These are phyloP conservation scores for Monosporascus sp. DNA, from an alignment of 2,329 filamentous ascomycete species.

Conservation along the genomic window DNA sequence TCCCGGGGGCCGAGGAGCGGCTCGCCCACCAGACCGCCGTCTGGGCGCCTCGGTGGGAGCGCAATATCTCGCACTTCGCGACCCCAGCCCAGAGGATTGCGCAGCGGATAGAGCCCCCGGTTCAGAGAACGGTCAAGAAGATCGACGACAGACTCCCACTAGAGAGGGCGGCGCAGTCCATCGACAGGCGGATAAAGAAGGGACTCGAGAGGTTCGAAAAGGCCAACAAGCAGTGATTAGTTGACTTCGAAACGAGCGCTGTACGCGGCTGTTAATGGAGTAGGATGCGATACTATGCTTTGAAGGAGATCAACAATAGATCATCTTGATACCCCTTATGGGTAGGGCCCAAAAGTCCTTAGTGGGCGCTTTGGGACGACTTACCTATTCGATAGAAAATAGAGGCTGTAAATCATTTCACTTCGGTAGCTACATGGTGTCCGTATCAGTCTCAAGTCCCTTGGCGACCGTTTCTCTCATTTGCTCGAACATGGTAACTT, in stretches of 20 bases:
- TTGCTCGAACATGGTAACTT: too few species aligned
- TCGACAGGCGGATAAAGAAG: slow-evolving; percentile 42
- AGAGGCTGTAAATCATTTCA: too few species aligned
- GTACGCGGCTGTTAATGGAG: not conserved
- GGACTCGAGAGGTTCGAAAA: slow-evolving; percentile 32
- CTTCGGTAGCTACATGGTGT: too few species aligned
- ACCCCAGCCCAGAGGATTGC: slow-evolving; percentile 41
- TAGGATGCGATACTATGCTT: not conserved
- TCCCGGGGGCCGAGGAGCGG: slow-evolving; percentile 50
- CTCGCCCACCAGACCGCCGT: slow-evolving; percentile 48
- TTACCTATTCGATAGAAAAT: too few species aligned
- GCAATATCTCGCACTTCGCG: slow-evolving; percentile 49
- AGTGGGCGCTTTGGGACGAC: too few species aligned
- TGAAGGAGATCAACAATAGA: not conserved
- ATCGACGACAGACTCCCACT: slow-evolving; percentile 44
- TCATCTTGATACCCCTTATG: too few species aligned
- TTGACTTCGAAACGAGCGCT: not conserved
- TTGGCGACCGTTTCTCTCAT: too few species aligned
- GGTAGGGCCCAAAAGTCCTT: too few species aligned
- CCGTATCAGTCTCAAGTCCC: too few species aligned
- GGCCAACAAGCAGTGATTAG: not conserved
- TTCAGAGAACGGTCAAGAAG: slow-evolving; percentile 38
- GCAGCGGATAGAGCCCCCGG: slow-evolving; percentile 43
- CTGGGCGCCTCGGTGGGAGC: slow-evolving; percentile 57
- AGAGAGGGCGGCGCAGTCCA: slow-evolving; percentile 42